phyloP scores from a whole-genome alignment of 495 filamentous ascomycete species.

The Oleoguttula mirabilis region DNA sequence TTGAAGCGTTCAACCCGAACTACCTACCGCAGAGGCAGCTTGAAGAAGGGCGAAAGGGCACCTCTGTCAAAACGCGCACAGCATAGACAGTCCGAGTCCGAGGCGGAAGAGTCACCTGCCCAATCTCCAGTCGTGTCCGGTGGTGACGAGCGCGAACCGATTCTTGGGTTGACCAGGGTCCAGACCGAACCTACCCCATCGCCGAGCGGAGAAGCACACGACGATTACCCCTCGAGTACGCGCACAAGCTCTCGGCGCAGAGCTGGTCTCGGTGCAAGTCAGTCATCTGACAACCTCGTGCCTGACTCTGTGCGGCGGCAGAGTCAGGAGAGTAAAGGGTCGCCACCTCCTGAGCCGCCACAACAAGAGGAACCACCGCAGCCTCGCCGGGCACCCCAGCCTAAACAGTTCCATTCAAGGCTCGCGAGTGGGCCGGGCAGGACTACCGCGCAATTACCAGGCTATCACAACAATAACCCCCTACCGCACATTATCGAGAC shows the following conservation, averaged over 20 bases:
- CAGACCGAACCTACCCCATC: conserved; percentile 62
- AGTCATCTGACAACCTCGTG: conserved; percentile 8
- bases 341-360: conserved; percentile 2
- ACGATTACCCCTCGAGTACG: not conserved
- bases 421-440: conserved; percentile 32
- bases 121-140: conserved; percentile 32
- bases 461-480: conserved; percentile 23
- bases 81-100: conserved; percentile 6
- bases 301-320: not conserved
- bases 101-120: conserved; percentile 41
- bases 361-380: conserved; percentile 2
- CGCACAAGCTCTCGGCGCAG: conserved; percentile 6
- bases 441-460: conserved; percentile 31
- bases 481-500: conserved; percentile 33
- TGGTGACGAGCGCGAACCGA: conserved; percentile 34
- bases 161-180: conserved; percentile 46
- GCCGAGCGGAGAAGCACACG: not conserved
- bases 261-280: not conserved
- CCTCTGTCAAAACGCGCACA: conserved; percentile 62
- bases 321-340: not conserved
- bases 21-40: conserved; percentile 78
- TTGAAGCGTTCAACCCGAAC: conserved; percentile 84
- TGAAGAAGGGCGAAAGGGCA: conserved; percentile 62
- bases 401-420: conserved; percentile 29
- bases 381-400: conserved; percentile 12